Evolutionary conservation across 805 yeast genomes (phyloP), one percentile per base, ranked within the genome.

Genomic region (Metschnikowia amazonensis): DNA sequence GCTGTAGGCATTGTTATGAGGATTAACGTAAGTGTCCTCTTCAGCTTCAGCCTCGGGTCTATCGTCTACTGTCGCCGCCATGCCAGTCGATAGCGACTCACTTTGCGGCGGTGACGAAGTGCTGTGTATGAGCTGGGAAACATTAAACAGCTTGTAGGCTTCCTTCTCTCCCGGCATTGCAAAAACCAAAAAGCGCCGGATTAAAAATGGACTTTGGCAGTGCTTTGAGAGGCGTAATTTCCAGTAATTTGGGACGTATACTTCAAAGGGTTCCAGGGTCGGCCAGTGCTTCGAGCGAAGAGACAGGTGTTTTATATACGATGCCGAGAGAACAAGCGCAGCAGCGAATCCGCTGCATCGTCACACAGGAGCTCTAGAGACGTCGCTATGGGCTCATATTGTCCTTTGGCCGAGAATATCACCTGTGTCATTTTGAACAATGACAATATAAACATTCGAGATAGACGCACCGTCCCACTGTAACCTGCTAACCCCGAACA

Each of bases 401-500:
- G 41, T 37, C 20, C 33, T 37, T 33, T 36, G 40, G 40, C 33
- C 33, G 41, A 37, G n/a, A 27, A 37, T 28, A 37, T 29, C 32
- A 20, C 33, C 33, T 37, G 33, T 27, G 31, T 17, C 30, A 23
- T 13, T 17, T 13, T 7, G 40, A 36, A 36, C 40, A 36, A 36
- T 36, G 31, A 17, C 31, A 17, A 24, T 17, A 27, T 36, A 27
- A 25, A 17, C 32, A 17, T 36, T 27, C 21, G 40, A 20, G 23
- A 36, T n/a, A 34, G 18, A 34, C 17, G 36, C 36, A 34, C 36
- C 17, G 36, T 10, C 13, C n/a, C 18, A 14, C 34, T 16, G 5
- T 29, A 16, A 16, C 18, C 10, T 8, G 10, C 13, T 11, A 5
- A 16, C 20, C 18, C 20, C 5, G 10, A 9, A 4, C 36, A 34